Percentiles rank a stretch among this genome's conserved stretches.
Evolutionary conservation across 2,329 filamentous ascomycete species (phyloP).

Genomic region (Trichophyton simii): DNA sequence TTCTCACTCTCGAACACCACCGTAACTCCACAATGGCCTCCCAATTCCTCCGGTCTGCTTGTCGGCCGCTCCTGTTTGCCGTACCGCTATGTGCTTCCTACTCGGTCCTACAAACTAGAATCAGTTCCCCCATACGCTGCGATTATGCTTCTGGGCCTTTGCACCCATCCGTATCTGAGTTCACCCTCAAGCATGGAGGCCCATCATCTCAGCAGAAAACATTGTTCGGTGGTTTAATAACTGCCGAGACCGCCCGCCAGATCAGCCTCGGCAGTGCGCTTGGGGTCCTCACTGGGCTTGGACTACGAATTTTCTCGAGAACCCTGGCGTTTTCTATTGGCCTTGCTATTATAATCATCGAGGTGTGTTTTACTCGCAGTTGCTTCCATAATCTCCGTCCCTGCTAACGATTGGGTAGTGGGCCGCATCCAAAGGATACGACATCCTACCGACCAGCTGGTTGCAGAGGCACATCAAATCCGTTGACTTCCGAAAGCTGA

Average conservation of each 20-base stretch:
- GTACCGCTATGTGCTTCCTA: constrained; percentile 24
- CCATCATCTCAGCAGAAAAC: constrained; percentile 13
- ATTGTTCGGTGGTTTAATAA: constrained; percentile 19
- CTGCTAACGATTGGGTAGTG: constrained; percentile 21
- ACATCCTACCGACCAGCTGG: constrained; percentile 30
- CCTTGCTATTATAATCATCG: constrained; percentile 31
- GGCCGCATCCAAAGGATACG: constrained; percentile 36
- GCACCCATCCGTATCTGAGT: constrained; percentile 5
- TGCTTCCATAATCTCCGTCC: background rate
- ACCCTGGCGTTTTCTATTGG: constrained; percentile 34
- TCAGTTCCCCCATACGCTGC: constrained; percentile 24
- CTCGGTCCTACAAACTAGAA: constrained; percentile 21
- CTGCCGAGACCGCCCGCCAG: constrained; percentile 29
- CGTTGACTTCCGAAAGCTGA: constrained; percentile 27
- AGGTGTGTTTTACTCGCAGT: constrained; percentile 25
- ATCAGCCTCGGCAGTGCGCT: constrained; percentile 35
- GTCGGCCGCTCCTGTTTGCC: constrained; percentile 13
- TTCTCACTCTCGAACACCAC: background rate
- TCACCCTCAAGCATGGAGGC: background rate
- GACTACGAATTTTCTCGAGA: constrained; percentile 34
- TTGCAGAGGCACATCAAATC: constrained; percentile 32
- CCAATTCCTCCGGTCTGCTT: constrained; percentile 12
- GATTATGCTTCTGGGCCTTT: constrained; percentile 19
- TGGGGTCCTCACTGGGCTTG: constrained; percentile 32
- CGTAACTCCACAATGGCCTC: constrained; percentile 12